A percentile compares a stretch with the other conserved stretches of the same genome.
Evolutionary conservation across 306 rosid species (phyloP).

Genomic region (Hippophae gyantsensis): DNA sequence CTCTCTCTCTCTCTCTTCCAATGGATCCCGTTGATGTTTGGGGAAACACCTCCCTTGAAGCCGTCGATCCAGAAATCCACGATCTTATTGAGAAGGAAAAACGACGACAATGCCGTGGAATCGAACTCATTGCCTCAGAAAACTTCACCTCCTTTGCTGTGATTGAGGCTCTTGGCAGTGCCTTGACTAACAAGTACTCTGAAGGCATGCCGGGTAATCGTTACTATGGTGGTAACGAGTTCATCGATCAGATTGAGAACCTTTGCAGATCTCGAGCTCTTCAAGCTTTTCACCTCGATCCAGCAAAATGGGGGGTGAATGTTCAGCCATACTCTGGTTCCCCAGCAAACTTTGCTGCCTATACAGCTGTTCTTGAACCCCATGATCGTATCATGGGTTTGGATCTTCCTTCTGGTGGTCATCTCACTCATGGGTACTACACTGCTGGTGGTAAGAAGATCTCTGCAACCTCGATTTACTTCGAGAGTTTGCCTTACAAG

Average conservation of each 20-base stretch:
- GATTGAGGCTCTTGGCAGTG: constrained; percentile 80
- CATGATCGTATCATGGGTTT: constrained; percentile 90
- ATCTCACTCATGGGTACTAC: constrained; percentile 78
- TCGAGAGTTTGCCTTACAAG: constrained; percentile 90
- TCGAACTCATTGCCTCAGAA: constrained; percentile 88
- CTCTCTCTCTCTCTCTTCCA: not conserved
- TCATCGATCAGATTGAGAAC: constrained; percentile 80
- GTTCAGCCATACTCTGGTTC: constrained; percentile 92
- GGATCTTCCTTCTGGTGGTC: constrained; percentile 93
- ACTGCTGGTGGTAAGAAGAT: constrained; percentile 93
- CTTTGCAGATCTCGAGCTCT: constrained; percentile 78
- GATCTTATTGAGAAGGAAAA: constrained; percentile 86
- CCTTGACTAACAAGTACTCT: constrained; percentile 86
- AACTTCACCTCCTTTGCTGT: constrained; percentile 95
- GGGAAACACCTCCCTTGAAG: constrained; percentile 56
- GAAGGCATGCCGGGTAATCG: constrained; percentile 92
- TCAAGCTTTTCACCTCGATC: constrained; percentile 49
- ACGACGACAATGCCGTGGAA: constrained; percentile 87
- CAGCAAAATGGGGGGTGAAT: constrained; percentile 71
- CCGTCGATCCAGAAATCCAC: constrained; percentile 71
- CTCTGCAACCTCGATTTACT: constrained; percentile 88
- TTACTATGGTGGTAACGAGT: constrained; percentile 90
- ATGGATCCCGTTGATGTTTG: constrained; percentile 71
- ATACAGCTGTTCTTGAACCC: constrained; percentile 83
- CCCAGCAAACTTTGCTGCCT: constrained; percentile 92